Base-by-base conservation (phyloP, 176 grass and related monocot genomes). In the Triticum urartu region DNA sequence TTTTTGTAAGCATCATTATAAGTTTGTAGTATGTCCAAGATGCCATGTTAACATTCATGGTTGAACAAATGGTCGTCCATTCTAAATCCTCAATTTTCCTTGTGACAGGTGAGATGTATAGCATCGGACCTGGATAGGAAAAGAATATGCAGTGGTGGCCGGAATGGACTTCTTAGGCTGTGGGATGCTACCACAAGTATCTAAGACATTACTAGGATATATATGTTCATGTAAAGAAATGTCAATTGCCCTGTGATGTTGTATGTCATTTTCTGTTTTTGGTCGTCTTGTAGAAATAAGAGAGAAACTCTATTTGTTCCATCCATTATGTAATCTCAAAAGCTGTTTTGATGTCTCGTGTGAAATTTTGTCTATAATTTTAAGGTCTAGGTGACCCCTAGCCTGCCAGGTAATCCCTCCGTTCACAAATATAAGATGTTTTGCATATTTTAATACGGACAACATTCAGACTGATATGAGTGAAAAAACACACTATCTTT, bases 171-270 rank as follows among this genome's bases (percentile, higher is more conserved):
- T 76, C 88, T 99, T 63, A 89, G 97, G 65, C 87, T 99, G 80
- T 99, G 97, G 97, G 97, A 99, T 84, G 97, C 92, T 21, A 99
- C 97, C 73, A 99, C 95, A 67, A 99, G 95, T 86, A 99, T 99
- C 52, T 99, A 95, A 84, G 67, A 73, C 42, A 32, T 36, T 48
- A 50, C 78, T 78, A 86, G 72, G 73, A 47, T 50, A 71, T 33
- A 40, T 89, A 40, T 89, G 43, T 79, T 78, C 10, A 79, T 89
- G 90, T 89, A 88, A 81, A 88, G 79, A 72, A 77, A 56, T 64
- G 77, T 52, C 77, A 79, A 81, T 85, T 88, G 70, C 54, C 34
- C 17, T 59, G 34, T 77, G 62, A 60, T 88, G 77, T 78, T 91
- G 90, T 85, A 85, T 70, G 62, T 5, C 64, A 77, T 65, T 70